phyloP scores from a whole-genome alignment of 1,284 basidiomycete species.

The Ceratobasidium sp. region DNA sequence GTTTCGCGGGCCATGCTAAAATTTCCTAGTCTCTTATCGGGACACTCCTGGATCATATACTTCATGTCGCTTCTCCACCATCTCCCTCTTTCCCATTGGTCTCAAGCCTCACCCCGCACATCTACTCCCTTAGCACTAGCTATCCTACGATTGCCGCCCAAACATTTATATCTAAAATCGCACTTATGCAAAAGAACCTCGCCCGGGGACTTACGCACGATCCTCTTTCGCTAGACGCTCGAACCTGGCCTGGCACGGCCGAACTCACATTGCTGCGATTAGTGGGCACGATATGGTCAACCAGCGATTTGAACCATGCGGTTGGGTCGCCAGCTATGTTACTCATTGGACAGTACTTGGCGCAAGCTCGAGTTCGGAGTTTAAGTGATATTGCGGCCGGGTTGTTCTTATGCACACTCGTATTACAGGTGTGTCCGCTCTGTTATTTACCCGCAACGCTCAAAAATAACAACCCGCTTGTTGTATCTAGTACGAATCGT shows the following conservation, averaged over 20 bases:
- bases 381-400: slow-evolving; percentile 85
- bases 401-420: slow-evolving; percentile 89
- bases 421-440: slow-evolving; percentile 62
- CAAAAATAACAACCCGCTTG: neutral
- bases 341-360: slow-evolving; percentile 93
- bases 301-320: slow-evolving; percentile 93
- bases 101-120: slow-evolving; percentile 82
- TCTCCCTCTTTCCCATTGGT: slow-evolving; percentile 73
- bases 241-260: slow-evolving; percentile 89
- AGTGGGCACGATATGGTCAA: slow-evolving; percentile 89
- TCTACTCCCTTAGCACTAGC: slow-evolving; percentile 82
- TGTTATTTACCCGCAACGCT: neutral
- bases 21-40: slow-evolving; percentile 74
- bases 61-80: slow-evolving; percentile 80
- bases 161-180: slow-evolving; percentile 86
- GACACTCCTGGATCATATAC: slow-evolving; percentile 92
- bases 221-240: slow-evolving; percentile 72
- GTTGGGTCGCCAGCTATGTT: slow-evolving; percentile 90
- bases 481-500: slow-evolving; percentile 79
- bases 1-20: neutral
- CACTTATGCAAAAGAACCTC: slow-evolving; percentile 95
- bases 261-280: slow-evolving; percentile 89
- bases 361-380: slow-evolving; percentile 83
- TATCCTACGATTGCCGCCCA: slow-evolving; percentile 87
- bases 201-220: slow-evolving; percentile 86